Conservation (phyloP, 345 rosid genomes). For the Ceriops tagal region DNA sequence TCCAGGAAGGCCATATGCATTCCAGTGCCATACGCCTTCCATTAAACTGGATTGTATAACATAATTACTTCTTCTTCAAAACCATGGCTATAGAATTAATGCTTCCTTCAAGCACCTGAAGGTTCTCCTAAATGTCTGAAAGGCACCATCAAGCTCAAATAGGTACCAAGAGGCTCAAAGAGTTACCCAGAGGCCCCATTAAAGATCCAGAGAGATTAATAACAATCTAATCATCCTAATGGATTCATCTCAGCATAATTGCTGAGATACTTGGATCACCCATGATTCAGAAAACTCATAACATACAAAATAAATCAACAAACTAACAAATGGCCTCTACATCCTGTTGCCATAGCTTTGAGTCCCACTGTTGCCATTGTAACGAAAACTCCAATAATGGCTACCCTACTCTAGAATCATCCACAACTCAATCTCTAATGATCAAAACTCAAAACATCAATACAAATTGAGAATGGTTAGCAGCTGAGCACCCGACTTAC, state of each 20-base stretch:
- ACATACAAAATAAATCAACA: neutral
- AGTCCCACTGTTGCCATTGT: neutral
- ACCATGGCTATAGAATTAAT: neutral
- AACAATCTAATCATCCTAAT: neutral
- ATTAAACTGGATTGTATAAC: too few relatives aligned
- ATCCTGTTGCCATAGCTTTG: too few relatives aligned
- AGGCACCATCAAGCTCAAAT: neutral
- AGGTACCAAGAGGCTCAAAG: neutral
- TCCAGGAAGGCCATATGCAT: too few relatives aligned
- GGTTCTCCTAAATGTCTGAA: neutral
- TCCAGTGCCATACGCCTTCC: too few relatives aligned
- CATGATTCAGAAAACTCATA: neutral
- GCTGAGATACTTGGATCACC: neutral
- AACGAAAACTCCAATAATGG: neutral
- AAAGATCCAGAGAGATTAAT: neutral
- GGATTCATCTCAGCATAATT: neutral
- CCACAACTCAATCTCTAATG: too few relatives aligned
- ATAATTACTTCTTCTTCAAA: too few relatives aligned
- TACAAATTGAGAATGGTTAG: too few relatives aligned
- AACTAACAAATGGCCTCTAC: neutral
- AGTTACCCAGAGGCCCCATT: neutral
- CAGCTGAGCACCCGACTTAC: too few relatives aligned
- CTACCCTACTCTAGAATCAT: too few relatives aligned
- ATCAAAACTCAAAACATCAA: too few relatives aligned
- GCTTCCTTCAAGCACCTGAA: neutral